Percentiles rank a stretch among this genome's conserved stretches.
Conservation (phyloP, 179 eudicot genomes). For the Heliamphora pulchella region DNA sequence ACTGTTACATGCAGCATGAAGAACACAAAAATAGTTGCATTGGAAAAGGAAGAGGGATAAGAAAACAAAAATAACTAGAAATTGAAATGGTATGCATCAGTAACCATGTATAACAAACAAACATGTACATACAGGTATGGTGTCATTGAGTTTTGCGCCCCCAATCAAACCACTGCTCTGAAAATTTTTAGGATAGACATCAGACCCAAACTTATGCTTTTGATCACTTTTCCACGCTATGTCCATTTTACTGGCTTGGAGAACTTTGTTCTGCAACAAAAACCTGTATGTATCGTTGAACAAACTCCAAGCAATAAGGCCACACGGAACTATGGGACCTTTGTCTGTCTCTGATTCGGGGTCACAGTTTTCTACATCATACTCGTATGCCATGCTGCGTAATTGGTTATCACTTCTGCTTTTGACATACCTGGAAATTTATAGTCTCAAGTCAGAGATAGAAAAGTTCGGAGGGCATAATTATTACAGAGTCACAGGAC, state of each 20-base stretch:
- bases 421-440: conserved; percentile 37
- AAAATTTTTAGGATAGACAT: conserved; percentile 62
- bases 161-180: conserved; percentile 46
- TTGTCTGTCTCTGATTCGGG: conserved; percentile 30
- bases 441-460: conserved; percentile 6
- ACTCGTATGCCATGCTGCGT: conserved; percentile 17
- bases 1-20: conserved; percentile 30
- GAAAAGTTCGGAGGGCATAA: neutral
- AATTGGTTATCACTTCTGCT: conserved; percentile 61
- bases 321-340: conserved; percentile 60
- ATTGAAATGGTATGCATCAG: neutral
- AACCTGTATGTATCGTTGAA: conserved; percentile 60
- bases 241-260: conserved; percentile 39
- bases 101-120: neutral
- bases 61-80: neutral
- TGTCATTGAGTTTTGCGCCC: conserved; percentile 49
- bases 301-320: conserved; percentile 77
- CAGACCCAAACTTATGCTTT: conserved; percentile 41
- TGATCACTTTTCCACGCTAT: conserved; percentile 69
- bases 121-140: conserved; percentile 45
- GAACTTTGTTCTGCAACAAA: conserved; percentile 15
- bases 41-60: neutral
- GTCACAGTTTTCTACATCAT: conserved; percentile 29
- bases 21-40: neutral
- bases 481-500: neutral